Conservation (phyloP, 2,329 filamentous ascomycete genomes). For the Ambrosiella xylebori region DNA sequence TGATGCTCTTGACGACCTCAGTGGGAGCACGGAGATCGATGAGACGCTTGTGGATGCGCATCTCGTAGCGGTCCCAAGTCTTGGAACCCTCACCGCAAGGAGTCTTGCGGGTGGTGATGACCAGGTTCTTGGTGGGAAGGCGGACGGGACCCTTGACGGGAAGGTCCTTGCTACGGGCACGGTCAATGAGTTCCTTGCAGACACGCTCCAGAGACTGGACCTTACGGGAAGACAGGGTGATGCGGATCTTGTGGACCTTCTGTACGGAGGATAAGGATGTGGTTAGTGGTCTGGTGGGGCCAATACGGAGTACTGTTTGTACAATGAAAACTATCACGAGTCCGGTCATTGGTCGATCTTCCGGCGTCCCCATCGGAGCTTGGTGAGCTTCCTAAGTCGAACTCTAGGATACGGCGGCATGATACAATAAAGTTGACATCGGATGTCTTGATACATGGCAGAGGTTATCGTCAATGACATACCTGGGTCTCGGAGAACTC, state of each 20-base stretch:
- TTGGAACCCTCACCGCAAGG: slow-evolving; percentile 99
- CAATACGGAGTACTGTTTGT: background rate
- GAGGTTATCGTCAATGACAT: slow-evolving; percentile 23
- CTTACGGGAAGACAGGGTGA: slow-evolving; percentile 92
- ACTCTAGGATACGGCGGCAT: too few relatives aligned
- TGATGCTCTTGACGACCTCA: slow-evolving; percentile 93
- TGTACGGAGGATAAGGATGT: slow-evolving; percentile 19
- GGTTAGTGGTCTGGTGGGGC: slow-evolving; percentile 3
- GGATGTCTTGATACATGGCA: background rate
- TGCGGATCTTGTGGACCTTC: slow-evolving; percentile 97
- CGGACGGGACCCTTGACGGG: slow-evolving; percentile 96
- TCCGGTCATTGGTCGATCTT: background rate
- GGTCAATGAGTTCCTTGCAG: slow-evolving; percentile 94
- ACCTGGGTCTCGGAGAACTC: slow-evolving; percentile 76
- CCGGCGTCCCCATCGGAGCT: background rate
- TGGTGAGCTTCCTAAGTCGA: background rate
- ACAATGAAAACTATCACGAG: background rate
- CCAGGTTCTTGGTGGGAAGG: slow-evolving; percentile 78
- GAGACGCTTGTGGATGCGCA: slow-evolving; percentile 98
- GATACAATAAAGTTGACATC: background rate
- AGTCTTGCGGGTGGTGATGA: slow-evolving; percentile 97
- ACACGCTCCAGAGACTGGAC: slow-evolving; percentile 95
- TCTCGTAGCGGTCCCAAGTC: slow-evolving; percentile 98
- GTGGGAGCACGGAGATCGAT: slow-evolving; percentile 97
- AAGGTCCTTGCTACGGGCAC: slow-evolving; percentile 95